Base-by-base conservation (phyloP, 2,329 filamentous ascomycete genomes). In the Fusarium coicis region DNA sequence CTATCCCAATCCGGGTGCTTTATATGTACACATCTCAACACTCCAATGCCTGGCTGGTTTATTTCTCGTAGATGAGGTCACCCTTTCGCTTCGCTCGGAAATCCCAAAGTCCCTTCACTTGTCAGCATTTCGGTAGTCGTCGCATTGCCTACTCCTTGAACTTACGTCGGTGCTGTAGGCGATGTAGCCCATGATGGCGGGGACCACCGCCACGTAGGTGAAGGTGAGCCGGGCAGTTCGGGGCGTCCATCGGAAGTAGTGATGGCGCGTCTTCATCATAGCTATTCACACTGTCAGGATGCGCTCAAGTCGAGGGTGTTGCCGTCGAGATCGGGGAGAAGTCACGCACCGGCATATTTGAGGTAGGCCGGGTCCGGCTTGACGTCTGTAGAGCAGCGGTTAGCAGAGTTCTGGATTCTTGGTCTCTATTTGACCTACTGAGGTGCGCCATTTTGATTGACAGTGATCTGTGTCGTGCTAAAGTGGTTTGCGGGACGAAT, bases 191-290 rank as follows among this genome's bases (percentile, higher is more conserved):
- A 97, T 78, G 64, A 93, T 86, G 44, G 85, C 83, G 12, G 96
- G 96, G 47, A 98, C 89, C 60, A 92, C 85, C 39, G 91, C 85
- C 66, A 93, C 88, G 83, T 96, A 98, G 73, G 92, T 86, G 80
- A 98, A 90, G 9, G 92, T 91, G 79, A 98, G 83, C 85, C 90
- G 91, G 36, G 94, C 94, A 50, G 94, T 97, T 79, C 93, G 89
- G 58, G 91, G 89, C 40, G 93, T 98, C 94, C 94, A 98, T 83
- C 94, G 90, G 89, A 98, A 99, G 89, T 94, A 97, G 85, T 94
- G 94, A 89, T 95, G 92, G 75, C 96, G 93, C 86, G 93, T 94
- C 79, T 89, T 87, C 79, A 89, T 90, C 91, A 98, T 93, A 82
- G 93, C 95, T 97, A 79, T 66, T 40, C 60, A 66, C 50, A 32